Base-by-base conservation (phyloP, 2,329 filamentous ascomycete species). In the Penicillium sp. region DNA sequence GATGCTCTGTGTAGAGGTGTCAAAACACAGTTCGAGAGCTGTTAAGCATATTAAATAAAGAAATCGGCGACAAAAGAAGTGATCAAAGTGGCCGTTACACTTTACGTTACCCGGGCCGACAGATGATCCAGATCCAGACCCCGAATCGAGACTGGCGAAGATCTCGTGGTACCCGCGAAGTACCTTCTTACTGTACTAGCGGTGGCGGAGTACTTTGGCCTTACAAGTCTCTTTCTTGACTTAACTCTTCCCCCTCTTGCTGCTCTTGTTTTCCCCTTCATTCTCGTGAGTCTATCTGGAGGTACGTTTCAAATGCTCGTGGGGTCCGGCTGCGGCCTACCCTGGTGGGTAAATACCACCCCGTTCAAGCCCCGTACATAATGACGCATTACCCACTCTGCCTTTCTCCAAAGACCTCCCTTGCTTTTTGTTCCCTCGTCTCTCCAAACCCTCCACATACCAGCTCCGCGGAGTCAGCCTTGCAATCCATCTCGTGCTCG, bases 381-480 rank as follows among this genome's bases (percentile, higher is more conserved):
- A 72, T 72, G 70, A 72, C 70, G 70, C 70, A 72, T 71, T 68
- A 61, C 62, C 66, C 59, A 55, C 56, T 52, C 58, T 48, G 56
- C 53, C 57, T 59, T 57, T 43, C 46, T 39, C 48, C 43, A 52
- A 40, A 18, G 31, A 22, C 55, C 52, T 62, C 60, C 58, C 63
- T 60, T 58, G 58, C 62, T 43, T 47, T 39, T 45, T 43, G 34
- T n/a, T 50, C 34, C 49, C 44, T 53, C 49, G 36, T 38, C 52
- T 43, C 5, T n/a, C 49, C 54, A 55, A 34, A 49, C 52, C 62
- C 58, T 68, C 64, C 68, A 66, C 64, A 65, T 66, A 47, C 54
- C 59, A 52, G 18, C 42, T 53, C 34, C 40, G 63, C 56, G 61
- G 61, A 63, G 54, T 55, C 53, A 58, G 58, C 56, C 54, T 43